phyloP scores from a whole-genome alignment of 345 rosid species.

The Dimocarpus longan region DNA sequence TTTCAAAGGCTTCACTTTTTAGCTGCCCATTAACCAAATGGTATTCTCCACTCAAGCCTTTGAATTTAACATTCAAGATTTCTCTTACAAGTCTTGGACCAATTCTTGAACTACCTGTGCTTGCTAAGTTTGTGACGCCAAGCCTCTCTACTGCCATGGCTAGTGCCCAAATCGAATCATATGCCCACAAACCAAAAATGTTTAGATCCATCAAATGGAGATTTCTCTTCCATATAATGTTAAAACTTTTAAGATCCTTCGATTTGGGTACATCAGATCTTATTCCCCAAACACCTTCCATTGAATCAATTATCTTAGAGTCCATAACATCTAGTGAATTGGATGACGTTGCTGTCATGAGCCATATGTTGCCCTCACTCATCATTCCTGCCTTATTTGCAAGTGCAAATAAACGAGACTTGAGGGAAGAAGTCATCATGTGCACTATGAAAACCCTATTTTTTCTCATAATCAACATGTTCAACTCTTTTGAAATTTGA shows the following conservation, averaged over 20 bases:
- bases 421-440: constrained; percentile 31
- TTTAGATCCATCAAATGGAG: not conserved
- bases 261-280: constrained; percentile 6
- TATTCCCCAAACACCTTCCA: constrained; percentile 16
- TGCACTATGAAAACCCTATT: constrained; percentile 61
- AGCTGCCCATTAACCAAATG: constrained; percentile 40
- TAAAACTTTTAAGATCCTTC: not conserved
- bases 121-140: not conserved
- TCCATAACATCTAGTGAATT: constrained; percentile 11
- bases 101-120: not conserved
- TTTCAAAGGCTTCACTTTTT: constrained; percentile 37
- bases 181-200: constrained; percentile 26
- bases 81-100: constrained; percentile 32
- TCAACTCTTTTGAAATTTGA: constrained; percentile 42
- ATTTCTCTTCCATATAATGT: constrained; percentile 6
- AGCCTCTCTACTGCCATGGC: constrained; percentile 15
- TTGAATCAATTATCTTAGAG: not conserved
- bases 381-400: constrained; percentile 37
- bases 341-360: constrained; percentile 33
- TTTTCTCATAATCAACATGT: constrained; percentile 52
- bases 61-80: constrained; percentile 32
- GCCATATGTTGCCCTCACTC: constrained; percentile 39
- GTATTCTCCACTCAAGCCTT: constrained; percentile 46
- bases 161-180: constrained; percentile 27
- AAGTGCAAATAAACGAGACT: constrained; percentile 29